Conservation (phyloP, 106 monocot genomes). For the Posidonia australis region DNA sequence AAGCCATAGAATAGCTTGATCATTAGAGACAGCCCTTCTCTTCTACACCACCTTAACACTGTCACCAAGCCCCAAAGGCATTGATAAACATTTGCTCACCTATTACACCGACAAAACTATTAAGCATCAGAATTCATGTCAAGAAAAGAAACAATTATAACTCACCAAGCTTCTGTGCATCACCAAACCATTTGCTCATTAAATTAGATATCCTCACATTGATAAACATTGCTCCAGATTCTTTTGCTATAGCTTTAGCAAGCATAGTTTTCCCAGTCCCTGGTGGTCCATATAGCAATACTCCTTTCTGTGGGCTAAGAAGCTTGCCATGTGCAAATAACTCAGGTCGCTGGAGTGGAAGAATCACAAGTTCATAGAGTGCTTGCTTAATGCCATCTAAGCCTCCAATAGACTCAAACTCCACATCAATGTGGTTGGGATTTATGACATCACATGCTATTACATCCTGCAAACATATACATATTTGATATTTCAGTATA, state of each 20-base stretch:
- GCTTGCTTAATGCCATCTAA: slow-evolving; percentile 69
- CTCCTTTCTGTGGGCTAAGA: slow-evolving; percentile 89
- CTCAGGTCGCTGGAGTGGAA: slow-evolving; percentile 77
- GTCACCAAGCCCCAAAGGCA: too few species aligned
- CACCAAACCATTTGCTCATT: slow-evolving; percentile 99
- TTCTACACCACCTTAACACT: too few species aligned
- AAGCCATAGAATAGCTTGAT: too few species aligned
- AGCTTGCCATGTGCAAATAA: slow-evolving; percentile 83
- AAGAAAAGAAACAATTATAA: too few species aligned
- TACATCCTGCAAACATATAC: slow-evolving; percentile 48
- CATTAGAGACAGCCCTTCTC: too few species aligned
- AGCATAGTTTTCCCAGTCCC: slow-evolving; percentile 99
- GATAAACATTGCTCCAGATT: slow-evolving; percentile 89
- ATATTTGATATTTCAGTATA: too few species aligned
- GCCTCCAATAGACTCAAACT: slow-evolving; percentile 89
- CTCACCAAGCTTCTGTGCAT: slow-evolving; percentile 92
- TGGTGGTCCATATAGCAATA: slow-evolving; percentile 84
- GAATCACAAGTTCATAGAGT: slow-evolving; percentile 79
- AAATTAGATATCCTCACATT: slow-evolving; percentile 90
- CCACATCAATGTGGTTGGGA: slow-evolving; percentile 80
- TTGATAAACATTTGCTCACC: too few species aligned
- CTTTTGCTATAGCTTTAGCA: slow-evolving; percentile 91
- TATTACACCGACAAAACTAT: too few species aligned
- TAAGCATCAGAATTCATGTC: too few species aligned
- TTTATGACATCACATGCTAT: slow-evolving; percentile 97